Percentiles rank a stretch among this genome's conserved stretches.
Evolutionary conservation across 1,284 basidiomycete genomes (phyloP).

Genomic region (Fomitopsis palustris): DNA sequence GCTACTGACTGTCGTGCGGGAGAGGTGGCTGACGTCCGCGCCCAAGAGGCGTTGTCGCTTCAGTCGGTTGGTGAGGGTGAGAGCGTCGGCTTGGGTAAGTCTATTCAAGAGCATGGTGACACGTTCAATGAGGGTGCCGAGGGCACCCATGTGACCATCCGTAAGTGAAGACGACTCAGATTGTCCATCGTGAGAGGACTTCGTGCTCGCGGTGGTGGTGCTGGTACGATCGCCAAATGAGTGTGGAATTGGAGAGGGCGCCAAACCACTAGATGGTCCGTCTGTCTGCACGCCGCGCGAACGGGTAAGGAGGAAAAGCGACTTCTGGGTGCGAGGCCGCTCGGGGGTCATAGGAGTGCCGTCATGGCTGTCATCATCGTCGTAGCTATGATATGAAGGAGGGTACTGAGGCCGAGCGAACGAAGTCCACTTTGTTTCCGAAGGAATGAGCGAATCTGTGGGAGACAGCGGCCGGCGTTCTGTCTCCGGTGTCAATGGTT

Average conservation of each 20-base stretch:
- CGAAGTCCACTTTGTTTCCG: conserved; percentile 40
- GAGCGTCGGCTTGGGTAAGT: conserved; percentile 80
- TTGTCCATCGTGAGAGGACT: conserved; percentile 49
- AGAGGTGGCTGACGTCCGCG: conserved; percentile 86
- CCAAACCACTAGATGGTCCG: conserved; percentile 23
- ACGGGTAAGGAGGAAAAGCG: conserved; percentile 58
- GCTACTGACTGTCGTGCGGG: conserved; percentile 76
- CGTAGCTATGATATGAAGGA: conserved; percentile 42
- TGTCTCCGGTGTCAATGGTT: conserved; percentile 62
- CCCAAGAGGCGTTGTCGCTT: conserved; percentile 86
- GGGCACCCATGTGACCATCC: conserved; percentile 39
- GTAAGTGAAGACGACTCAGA: conserved; percentile 69
- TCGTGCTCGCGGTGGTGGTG: conserved; percentile 6
- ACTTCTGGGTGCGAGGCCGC: conserved; percentile 39
- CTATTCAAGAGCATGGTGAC: conserved; percentile 64
- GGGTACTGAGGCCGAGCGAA: conserved; percentile 36
- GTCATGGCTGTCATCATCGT: conserved; percentile 43
- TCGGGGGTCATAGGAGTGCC: conserved; percentile 33
- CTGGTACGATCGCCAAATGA: conserved; percentile 36
- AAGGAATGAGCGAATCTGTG: conserved; percentile 41
- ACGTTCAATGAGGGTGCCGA: conserved; percentile 71
- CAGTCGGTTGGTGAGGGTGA: conserved; percentile 84
- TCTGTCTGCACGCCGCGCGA: conserved; percentile 80
- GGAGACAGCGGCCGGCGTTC: conserved; percentile 54
- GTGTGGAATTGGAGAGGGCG: conserved; percentile 35